Percentiles rank a stretch among this genome's conserved stretches.
phyloP scores from a whole-genome alignment of 176 grass and related monocot genomes.

The Ampelocalamus luodianensis region DNA sequence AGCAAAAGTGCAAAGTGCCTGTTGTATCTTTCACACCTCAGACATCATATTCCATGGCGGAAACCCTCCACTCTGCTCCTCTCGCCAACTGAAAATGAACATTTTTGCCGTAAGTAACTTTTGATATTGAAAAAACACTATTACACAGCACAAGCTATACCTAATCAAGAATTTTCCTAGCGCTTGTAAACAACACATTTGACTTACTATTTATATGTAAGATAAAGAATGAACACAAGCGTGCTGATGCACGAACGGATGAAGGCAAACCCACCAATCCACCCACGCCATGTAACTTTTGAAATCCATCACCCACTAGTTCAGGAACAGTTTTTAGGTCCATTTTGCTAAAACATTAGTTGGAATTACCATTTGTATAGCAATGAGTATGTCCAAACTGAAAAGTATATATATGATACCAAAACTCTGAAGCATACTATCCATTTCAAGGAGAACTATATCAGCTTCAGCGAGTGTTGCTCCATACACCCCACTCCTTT shows the following conservation, averaged over 20 bases:
- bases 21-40: too few species aligned
- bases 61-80: too few species aligned
- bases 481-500: conserved; percentile 90
- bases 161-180: neutral
- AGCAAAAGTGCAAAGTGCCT: too few species aligned
- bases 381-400: neutral
- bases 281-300: neutral
- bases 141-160: neutral
- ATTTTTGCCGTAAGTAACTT: neutral
- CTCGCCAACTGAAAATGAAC: neutral
- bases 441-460: conserved; percentile 70
- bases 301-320: neutral
- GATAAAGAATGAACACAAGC: neutral
- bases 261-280: neutral
- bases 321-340: neutral
- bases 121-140: conserved; percentile 28
- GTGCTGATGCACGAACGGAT: neutral
- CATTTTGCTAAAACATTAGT: neutral
- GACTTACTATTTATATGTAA: neutral
- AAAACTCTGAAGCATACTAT: conserved; percentile 50
- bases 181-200: neutral
- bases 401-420: neutral
- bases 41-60: too few species aligned
- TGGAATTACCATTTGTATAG: conserved; percentile 15
- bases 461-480: conserved; percentile 71